Conservation (phyloP, 2,329 filamentous ascomycete genomes). For the Aureobasidium sp. region DNA sequence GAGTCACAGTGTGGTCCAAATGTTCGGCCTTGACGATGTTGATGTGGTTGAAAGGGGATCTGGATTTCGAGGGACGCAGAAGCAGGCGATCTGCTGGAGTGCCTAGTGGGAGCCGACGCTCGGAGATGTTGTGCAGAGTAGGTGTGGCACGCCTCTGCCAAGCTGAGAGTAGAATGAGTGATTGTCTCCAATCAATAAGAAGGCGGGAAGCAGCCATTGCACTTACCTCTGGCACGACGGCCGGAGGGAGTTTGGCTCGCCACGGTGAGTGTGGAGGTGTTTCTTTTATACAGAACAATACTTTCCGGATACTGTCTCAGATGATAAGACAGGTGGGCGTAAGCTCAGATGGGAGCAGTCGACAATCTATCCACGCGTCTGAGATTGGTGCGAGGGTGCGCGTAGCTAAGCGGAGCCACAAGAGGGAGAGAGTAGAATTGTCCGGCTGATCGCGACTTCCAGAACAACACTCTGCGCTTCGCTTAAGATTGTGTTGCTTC, state of each 20-base stretch:
- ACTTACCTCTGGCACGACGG: conserved; percentile 11
- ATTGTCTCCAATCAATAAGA: background rate
- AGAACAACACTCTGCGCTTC: background rate
- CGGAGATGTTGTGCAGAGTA: background rate
- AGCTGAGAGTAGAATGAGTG: background rate
- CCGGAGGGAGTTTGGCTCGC: conserved; percentile 4
- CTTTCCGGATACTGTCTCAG: too few relatives aligned
- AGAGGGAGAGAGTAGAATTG: background rate
- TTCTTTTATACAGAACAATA: background rate
- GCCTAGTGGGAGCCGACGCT: conserved; percentile 25
- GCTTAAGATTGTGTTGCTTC: background rate
- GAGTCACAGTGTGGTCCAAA: background rate
- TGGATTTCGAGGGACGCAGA: background rate
- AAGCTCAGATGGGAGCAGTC: background rate
- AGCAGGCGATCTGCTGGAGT: conserved; percentile 19
- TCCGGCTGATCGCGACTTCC: background rate
- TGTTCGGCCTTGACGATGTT: background rate
- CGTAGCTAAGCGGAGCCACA: background rate
- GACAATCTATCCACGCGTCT: background rate
- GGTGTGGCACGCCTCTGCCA: background rate
- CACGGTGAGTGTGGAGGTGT: background rate
- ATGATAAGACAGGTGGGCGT: background rate
- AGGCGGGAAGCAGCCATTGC: background rate
- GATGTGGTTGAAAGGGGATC: background rate
- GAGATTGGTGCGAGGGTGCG: background rate